phyloP scores from a whole-genome alignment of 495 filamentous ascomycete species.

The Friedmanniomyces simplex region DNA sequence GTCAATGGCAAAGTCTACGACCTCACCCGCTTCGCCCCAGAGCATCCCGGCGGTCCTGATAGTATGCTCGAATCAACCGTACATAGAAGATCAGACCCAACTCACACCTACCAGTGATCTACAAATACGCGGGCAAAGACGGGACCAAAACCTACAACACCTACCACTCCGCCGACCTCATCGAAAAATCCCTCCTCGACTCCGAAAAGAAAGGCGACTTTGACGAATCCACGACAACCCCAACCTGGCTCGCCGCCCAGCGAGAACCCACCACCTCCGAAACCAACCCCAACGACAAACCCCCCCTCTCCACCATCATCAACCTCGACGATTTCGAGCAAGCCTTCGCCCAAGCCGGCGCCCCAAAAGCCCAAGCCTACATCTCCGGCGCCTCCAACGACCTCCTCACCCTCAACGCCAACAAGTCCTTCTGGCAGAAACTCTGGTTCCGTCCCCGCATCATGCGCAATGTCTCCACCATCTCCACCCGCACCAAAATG shows the following conservation, averaged over 20 bases:
- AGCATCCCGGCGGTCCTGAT: slow-evolving; percentile 22
- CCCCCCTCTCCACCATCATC: slow-evolving; percentile 58
- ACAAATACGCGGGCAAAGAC: slow-evolving; percentile 23
- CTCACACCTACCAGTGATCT: slow-evolving; percentile 12
- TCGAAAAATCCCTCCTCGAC: slow-evolving; percentile 12
- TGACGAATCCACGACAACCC: slow-evolving; percentile 19
- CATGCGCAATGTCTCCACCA: slow-evolving; percentile 52
- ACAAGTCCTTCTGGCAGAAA: slow-evolving; percentile 47
- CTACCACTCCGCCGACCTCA: slow-evolving; percentile 15
- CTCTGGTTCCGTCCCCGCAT: slow-evolving; percentile 67
- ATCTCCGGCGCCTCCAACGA: slow-evolving; percentile 75
- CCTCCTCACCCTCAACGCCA: slow-evolving; percentile 51
- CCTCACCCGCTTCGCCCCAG: slow-evolving; percentile 20
- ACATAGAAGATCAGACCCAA: neutral
- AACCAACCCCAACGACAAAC: slow-evolving; percentile 41
- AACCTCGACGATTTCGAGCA: slow-evolving; percentile 54
- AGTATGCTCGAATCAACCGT: slow-evolving; percentile 6
- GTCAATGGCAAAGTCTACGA: slow-evolving; percentile 26
- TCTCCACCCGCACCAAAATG: slow-evolving; percentile 49
- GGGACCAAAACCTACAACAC: slow-evolving; percentile 21
- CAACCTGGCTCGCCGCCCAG: slow-evolving; percentile 18
- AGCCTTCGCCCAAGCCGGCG: slow-evolving; percentile 51
- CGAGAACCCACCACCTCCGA: slow-evolving; percentile 13
- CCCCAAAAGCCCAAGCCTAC: slow-evolving; percentile 72
- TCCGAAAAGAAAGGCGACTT: slow-evolving; percentile 17